Base-by-base conservation (phyloP, 1,284 basidiomycete genomes). In the Naganishia liquefaciens region DNA sequence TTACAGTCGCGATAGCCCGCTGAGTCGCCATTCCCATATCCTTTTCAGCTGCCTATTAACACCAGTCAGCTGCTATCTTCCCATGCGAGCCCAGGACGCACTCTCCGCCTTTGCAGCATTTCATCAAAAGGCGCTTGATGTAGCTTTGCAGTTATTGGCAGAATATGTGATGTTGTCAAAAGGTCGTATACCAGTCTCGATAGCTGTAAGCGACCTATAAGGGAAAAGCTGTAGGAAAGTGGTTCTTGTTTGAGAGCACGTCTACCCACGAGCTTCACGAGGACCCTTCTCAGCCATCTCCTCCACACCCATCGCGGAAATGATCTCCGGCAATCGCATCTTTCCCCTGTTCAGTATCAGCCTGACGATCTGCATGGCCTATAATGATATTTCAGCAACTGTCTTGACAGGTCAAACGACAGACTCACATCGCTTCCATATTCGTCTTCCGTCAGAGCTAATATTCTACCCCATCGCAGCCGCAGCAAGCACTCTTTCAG, bases 281-380 rank as follows among this genome's bases (percentile, higher is more conserved):
- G 46, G 52, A 40, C 47, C 40, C 47, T 51, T 62, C 39, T 63
- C 49, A 25, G 55, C 30, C 28, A 51, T 55, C 3, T 88, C 84
- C 58, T 78, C 78, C 9, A 79, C 75, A 11, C 82, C 81, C 21
- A 91, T 74, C 39, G 81, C 75, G 15, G 82, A 79, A 30, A 91
- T 75, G 53, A 93, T 85, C 66, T 91, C 88, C 71, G 85, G 85
- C 9, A 87, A 84, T 57, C 86, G 85, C 70, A 96, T 84, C 77
- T 94, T 94, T 47, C 93, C 93, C 73, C 92, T 88, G 72, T 92
- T 85, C 60, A 95, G 80, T 43, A 96, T 81, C 33, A 87, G 79
- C 69, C 87, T 86, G 19, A 94, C 81, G 65, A 94, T 85, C 63
- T 88, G 85, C 51, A 85, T 84, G 5, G 84, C 89, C 90, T 93